Evolutionary conservation across 1,139 yeast genomes (phyloP), one percentile per base, ranked within the genome.

Genomic region (Nakaseomyces uthaithaninus): DNA sequence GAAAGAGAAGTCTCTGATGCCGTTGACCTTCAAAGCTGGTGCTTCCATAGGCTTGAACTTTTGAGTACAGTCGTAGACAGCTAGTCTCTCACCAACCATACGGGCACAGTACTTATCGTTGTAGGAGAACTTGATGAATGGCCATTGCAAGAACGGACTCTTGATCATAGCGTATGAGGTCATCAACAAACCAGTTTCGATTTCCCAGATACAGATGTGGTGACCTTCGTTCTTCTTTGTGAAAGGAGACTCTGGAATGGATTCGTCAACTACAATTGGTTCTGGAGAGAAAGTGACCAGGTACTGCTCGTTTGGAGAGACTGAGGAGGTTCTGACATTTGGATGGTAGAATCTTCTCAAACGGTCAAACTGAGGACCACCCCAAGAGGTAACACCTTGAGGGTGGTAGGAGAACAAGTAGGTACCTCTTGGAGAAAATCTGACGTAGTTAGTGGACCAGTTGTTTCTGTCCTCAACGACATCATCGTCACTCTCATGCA

Each of bases 311-410:
- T 77, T 79, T 45, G 97, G 97, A 27, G 96, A 87, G 55, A 91
- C 84, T 62, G 89, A 95, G 46, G 91, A 73, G 52, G 87, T 75
- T 62, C 94, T 77, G 39, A 87, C 96, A 58, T 85, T 87, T 48
- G 86, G 87, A 63, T 93, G 99, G 48, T 80, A 73, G 60, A 84
- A 86, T 64, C 87, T 81, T 54, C 74, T 77, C 52, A 87, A 69
- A 55, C 84, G 75, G 49, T 73, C 75, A 62, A 87, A 87, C 36
- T 76, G 72, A 39, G 75, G 75, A 48, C 97, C 97, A 60, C 97
- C 98, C 94, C 97, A 91, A 27, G 93, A 75, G 63, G 87, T 94
- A 43, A 87, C 78, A 69, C 98, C 98, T 66, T 86, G 95, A 42
- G 89, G 87, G 64, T 91, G 96, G 58, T 87, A 74, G 2, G 96